Evolutionary conservation across 2,329 filamentous ascomycete species (phyloP).

Genomic region (Chaetothyriales sp.): DNA sequence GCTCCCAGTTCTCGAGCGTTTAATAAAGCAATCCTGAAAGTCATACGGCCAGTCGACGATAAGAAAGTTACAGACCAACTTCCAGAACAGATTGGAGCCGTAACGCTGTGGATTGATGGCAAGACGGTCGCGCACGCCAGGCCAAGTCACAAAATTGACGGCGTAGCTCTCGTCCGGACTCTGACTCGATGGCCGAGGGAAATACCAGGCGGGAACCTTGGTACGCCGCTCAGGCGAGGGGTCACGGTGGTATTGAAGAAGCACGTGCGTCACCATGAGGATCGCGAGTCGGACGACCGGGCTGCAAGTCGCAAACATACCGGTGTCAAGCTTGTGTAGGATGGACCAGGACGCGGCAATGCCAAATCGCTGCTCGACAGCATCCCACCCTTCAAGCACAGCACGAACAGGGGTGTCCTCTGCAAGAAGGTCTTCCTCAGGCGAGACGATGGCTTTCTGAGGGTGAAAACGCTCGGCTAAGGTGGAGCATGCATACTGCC

Average conservation of each 20-base stretch:
- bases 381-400: slow-evolving; percentile 5
- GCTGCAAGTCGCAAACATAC: slow-evolving; percentile 1
- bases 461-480: background rate
- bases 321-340: slow-evolving; percentile 3
- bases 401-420: slow-evolving; percentile 6
- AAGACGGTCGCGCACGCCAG: slow-evolving; percentile 2
- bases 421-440: slow-evolving; percentile 4
- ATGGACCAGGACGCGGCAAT: slow-evolving; percentile 5
- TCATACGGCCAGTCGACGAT: slow-evolving; percentile 5
- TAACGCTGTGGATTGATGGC: slow-evolving; percentile 3
- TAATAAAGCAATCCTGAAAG: slow-evolving; percentile 8
- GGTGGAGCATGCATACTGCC: slow-evolving; percentile 11
- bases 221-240: background rate
- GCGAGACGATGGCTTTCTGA: background rate
- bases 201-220: slow-evolving; percentile 2
- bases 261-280: background rate
- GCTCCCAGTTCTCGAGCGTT: slow-evolving; percentile 11
- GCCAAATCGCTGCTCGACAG: slow-evolving; percentile 2
- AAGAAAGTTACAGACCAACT: slow-evolving; percentile 1
- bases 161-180: slow-evolving; percentile 1
- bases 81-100: slow-evolving; percentile 4
- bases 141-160: slow-evolving; percentile 5
- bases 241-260: slow-evolving; percentile 4
- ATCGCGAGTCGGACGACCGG: slow-evolving; percentile 1
- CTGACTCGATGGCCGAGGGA: background rate